Evolutionary conservation across 1,284 basidiomycete species (phyloP).

Genomic region (Phaffia rhodozyma): DNA sequence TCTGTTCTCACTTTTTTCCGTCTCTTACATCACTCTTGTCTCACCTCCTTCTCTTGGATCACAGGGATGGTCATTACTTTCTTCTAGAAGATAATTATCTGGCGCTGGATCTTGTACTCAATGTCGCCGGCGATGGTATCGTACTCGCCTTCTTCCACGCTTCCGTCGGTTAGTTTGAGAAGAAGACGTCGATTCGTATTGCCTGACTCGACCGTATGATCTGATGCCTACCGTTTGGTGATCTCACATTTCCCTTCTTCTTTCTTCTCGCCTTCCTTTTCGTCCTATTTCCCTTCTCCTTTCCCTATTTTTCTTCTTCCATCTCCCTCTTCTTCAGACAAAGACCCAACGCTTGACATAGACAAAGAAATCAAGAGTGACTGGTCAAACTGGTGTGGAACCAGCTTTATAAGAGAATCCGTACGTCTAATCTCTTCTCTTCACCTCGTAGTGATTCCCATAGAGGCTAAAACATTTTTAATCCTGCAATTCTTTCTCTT

Average conservation of each 20-base stretch:
- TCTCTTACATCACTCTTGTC: neutral
- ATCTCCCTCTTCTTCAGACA: constrained; percentile 30
- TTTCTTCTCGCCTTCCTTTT: neutral
- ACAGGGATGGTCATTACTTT: constrained; percentile 51
- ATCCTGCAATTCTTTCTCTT: constrained; percentile 35
- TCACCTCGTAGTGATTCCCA: neutral
- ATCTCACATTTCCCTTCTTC: too few species aligned
- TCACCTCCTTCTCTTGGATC: constrained; percentile 12
- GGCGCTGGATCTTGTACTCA: constrained; percentile 83
- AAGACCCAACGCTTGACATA: constrained; percentile 56
- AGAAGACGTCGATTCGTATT: neutral
- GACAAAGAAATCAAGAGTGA: constrained; percentile 59
- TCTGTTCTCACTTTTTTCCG: neutral
- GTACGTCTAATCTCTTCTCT: constrained; percentile 24
- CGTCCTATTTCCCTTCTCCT: neutral
- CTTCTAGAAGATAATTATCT: constrained; percentile 68
- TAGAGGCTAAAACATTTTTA: constrained; percentile 2
- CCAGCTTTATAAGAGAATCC: constrained; percentile 39
- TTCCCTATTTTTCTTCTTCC: neutral
- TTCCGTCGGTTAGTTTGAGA: constrained; percentile 39
- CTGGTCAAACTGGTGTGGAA: constrained; percentile 95
- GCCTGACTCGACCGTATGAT: constrained; percentile 8
- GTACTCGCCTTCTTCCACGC: constrained; percentile 93
- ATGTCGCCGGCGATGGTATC: constrained; percentile 82
- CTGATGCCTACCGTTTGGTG: too few species aligned